These are phyloP conservation scores for Staphylotrichum longicolle DNA, from an alignment of 495 filamentous ascomycete species.

Conservation along the genomic window DNA sequence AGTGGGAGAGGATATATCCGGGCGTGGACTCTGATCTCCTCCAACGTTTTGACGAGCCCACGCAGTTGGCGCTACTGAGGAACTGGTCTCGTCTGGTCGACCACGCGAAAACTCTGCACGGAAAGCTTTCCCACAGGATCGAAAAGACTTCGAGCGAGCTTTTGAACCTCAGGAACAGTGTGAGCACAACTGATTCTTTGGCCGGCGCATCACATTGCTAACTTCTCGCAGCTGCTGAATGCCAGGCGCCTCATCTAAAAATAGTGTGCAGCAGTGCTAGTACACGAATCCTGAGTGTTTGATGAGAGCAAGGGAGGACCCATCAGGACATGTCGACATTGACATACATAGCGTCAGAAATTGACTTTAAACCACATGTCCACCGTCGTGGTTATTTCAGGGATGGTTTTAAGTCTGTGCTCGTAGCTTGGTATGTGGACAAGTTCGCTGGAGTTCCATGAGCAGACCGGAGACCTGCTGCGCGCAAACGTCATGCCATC, in stretches of 20 bases:
- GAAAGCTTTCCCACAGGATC: slow-evolving; percentile 1
- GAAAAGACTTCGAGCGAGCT: slow-evolving; percentile 2
- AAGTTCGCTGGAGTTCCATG: too few species aligned
- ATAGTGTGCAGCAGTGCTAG: too few species aligned
- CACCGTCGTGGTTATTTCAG: too few species aligned
- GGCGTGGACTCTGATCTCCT: neutral
- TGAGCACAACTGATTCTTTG: neutral
- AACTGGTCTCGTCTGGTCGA: slow-evolving; percentile 4
- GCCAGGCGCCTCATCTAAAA: neutral
- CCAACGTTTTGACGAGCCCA: neutral
- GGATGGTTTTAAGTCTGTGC: too few species aligned
- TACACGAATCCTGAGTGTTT: too few species aligned
- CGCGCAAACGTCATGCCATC: too few species aligned
- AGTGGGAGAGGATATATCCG: neutral
- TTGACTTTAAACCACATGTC: too few species aligned
- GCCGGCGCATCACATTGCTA: neutral
- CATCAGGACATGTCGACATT: too few species aligned
- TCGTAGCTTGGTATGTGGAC: too few species aligned
- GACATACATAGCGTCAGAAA: too few species aligned
- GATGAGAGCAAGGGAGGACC: too few species aligned
- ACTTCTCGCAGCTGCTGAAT: slow-evolving; percentile 5
- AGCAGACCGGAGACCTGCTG: too few species aligned
- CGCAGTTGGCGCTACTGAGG: neutral
- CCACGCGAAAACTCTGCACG: neutral
- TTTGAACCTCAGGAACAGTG: slow-evolving; percentile 7